phyloP scores from a whole-genome alignment of 2,329 filamentous ascomycete species.

The Geosmithia flava region DNA sequence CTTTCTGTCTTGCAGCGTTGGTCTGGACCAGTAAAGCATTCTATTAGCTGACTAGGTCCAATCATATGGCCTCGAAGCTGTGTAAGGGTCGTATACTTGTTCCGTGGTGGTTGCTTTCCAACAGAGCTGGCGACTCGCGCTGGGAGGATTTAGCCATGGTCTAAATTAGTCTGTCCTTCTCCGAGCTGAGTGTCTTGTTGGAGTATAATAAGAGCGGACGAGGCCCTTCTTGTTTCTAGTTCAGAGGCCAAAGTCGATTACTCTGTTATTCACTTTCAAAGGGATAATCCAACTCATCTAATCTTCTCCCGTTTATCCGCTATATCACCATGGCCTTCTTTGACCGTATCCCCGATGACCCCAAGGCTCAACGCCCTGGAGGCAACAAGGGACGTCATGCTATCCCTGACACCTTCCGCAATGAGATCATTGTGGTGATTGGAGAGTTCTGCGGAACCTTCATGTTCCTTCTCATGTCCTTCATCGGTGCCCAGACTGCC shows the following conservation, averaged over 20 bases:
- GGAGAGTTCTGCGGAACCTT: constrained; percentile 42
- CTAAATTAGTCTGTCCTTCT: neutral
- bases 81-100: neutral
- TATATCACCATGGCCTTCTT: neutral
- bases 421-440: constrained; percentile 21
- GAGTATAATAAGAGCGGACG: neutral
- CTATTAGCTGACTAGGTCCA: neutral
- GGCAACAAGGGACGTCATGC: neutral
- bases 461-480: constrained; percentile 35
- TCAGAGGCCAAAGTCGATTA: too few species aligned
- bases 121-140: neutral
- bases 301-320: neutral
- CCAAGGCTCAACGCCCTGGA: neutral
- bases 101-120: neutral
- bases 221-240: neutral
- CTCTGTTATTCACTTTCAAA: too few species aligned
- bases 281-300: too few species aligned
- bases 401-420: neutral
- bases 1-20: neutral
- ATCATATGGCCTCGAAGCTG: neutral
- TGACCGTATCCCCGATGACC: neutral
- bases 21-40: neutral
- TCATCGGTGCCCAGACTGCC: constrained; percentile 25
- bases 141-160: neutral
- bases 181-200: neutral